Evolutionary conservation across 495 filamentous ascomycete genomes (phyloP).

Genomic region (Penicillium antarcticum): DNA sequence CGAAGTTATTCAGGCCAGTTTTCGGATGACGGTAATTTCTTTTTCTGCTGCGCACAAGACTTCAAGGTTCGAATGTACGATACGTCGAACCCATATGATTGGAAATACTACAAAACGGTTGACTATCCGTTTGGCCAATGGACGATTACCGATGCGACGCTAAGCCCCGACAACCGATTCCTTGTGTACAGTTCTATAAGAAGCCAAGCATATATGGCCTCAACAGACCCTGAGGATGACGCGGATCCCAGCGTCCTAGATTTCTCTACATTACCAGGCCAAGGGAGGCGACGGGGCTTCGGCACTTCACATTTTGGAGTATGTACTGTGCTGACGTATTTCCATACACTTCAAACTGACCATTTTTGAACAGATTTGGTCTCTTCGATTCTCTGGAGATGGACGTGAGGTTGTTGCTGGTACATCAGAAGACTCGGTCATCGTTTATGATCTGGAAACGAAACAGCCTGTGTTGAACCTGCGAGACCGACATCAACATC

Average conservation of each 20-base stretch:
- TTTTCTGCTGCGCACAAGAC: slow-evolving; percentile 91
- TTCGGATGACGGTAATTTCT: slow-evolving; percentile 95
- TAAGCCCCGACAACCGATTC: slow-evolving; percentile 89
- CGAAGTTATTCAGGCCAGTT: slow-evolving; percentile 95
- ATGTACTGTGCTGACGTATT: slow-evolving; percentile 12
- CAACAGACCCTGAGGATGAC: slow-evolving; percentile 77
- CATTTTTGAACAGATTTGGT: slow-evolving; percentile 69
- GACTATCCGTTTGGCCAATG: slow-evolving; percentile 82
- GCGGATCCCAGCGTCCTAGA: slow-evolving; percentile 76
- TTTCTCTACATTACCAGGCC: slow-evolving; percentile 52
- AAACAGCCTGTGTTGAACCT: slow-evolving; percentile 70
- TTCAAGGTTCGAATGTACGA: slow-evolving; percentile 96
- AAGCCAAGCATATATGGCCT: slow-evolving; percentile 75
- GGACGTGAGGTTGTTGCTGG: slow-evolving; percentile 89
- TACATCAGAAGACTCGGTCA: slow-evolving; percentile 71
- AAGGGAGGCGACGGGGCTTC: slow-evolving; percentile 34
- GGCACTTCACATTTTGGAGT: slow-evolving; percentile 51
- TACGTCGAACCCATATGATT: slow-evolving; percentile 91
- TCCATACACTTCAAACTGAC: background rate
- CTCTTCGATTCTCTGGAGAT: slow-evolving; percentile 88
- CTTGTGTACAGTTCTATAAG: slow-evolving; percentile 86
- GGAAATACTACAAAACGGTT: slow-evolving; percentile 94
- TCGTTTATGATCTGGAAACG: slow-evolving; percentile 92
- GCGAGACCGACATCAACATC: slow-evolving; percentile 67
- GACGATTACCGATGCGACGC: slow-evolving; percentile 91